Conservation (phyloP, 305 asterid species). For the Euphrasia arctica region DNA sequence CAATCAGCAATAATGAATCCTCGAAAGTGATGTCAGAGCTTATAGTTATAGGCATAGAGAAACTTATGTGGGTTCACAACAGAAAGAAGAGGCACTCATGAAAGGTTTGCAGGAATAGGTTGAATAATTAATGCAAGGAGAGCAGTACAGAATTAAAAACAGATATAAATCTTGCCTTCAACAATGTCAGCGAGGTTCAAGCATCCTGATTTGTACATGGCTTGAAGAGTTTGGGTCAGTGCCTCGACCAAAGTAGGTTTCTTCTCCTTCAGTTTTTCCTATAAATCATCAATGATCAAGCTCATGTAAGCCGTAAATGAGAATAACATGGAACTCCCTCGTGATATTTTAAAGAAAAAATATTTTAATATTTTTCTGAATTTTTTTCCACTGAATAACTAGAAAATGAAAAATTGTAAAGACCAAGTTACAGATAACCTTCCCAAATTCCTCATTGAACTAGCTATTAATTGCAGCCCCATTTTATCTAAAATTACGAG, state of each 20-base stretch:
- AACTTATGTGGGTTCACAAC: background rate
- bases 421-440: slow-evolving; percentile 14
- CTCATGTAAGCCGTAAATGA: slow-evolving; percentile 19
- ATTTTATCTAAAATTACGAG: slow-evolving; percentile 6
- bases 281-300: slow-evolving; percentile 23
- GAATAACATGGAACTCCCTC: background rate
- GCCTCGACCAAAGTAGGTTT: slow-evolving; percentile 79
- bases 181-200: slow-evolving; percentile 76
- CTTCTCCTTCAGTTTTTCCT: slow-evolving; percentile 99
- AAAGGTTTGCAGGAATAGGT: slow-evolving; percentile 6
- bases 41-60: slow-evolving; percentile 11
- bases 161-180: slow-evolving; percentile 65
- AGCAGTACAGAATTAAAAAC: slow-evolving; percentile 19
- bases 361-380: background rate
- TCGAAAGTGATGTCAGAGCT: slow-evolving; percentile 13
- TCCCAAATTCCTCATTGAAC: slow-evolving; percentile 14
- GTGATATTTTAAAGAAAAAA: no score
- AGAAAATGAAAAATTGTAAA: background rate
- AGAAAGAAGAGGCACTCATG: background rate
- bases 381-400: background rate
- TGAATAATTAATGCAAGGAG: slow-evolving; percentile 9
- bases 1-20: background rate
- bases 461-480: slow-evolving; percentile 6
- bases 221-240: slow-evolving; percentile 88
- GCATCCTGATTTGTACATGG: slow-evolving; percentile 96